Base-by-base conservation (phyloP, 306 rosid genomes). In the Abrus pulchellus region DNA sequence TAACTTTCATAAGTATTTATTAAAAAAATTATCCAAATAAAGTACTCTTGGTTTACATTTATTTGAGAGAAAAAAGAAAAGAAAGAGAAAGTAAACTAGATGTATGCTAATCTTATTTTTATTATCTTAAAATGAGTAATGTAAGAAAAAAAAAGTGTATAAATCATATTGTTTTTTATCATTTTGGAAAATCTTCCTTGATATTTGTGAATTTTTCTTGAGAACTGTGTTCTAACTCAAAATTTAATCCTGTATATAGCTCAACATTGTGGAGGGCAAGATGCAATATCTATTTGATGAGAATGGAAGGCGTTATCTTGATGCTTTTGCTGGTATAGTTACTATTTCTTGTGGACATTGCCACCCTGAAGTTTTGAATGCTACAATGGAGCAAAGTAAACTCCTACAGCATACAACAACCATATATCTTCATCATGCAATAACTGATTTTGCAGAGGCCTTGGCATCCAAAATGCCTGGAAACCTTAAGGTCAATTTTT, bases 301-400 rank as follows among this genome's bases (percentile, higher is more conserved):
- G 75, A 85, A 81, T 65, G 96, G 93, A 20, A 86, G 81, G 89
- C 91, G 92, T 3, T 91, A 86, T 77, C 89, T 91, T 12, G 96
- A 91, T 82, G 93, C 93, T 30, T 89, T 89, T 56, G 90, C 96
- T 55, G 92, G 96, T 41, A 87, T 91, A 47, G 93, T 91, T 32
- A 91, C 96, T 5, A 91, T 91, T 43, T 89, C 93, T 48, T 87
- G 93, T 45, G 93, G 96, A 60, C 93, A 89, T 81, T 91, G 92
- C 71, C 93, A 91, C 76, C 93, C 93, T 6, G 86, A 84, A 30
- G 33, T 91, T 76, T 55, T 91, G 36, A 71, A 80, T 54, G 91
- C 96, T 33, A 83, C 86, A 44, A 68, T 20, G 61, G 87, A 91
- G 82, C 96, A 91, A 83, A 91, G 88, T 83, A 81, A 84, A 63